Evolutionary conservation across 805 yeast genomes (phyloP), one percentile per base, ranked within the genome.

Genomic region (Debaryomyces hansenii): DNA sequence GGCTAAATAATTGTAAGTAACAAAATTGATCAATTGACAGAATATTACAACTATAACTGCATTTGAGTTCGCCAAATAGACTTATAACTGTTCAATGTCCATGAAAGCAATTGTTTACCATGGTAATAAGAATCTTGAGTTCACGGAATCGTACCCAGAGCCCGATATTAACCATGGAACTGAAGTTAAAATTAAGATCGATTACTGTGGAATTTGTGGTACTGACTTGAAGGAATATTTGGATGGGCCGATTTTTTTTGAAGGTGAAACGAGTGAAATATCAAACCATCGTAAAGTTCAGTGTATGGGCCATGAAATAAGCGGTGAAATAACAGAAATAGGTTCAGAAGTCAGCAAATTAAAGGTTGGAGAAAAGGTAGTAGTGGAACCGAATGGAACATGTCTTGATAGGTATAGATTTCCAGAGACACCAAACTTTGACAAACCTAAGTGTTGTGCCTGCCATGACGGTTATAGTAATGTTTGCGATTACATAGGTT

Each of bases 331-430:
- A 34, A 71, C 79, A 10, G 75, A 69, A 36, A 70, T 85, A 28
- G 96, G 94, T 39, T 50, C 71, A 9, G 69, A 75, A 31, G 82
- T 86, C 50, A 60, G 63, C 4, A 72, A 48, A 39, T 77, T 66
- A 66, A 75, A 70, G 55, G 62, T 83, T 18, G 96, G 96, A 46
- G 87, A 89, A 56, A 76, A 77, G 38, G 88, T 84, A 28, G 83
- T 78, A 16, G 77, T 83, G 20, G 87, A 83, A 54, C 83, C 86
- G 5, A 74, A 83, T 1, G 80, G 81, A 29, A 80, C 80, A 34
- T 84, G 87, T 61, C 59, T 58, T 27, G 84, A 80, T 56, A 63
- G 71, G 34, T 51, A 58, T 37, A 60, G 79, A 37, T 75, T 70
- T 63, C 67, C 67, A 11, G 57, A 66, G 8, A 45, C 71, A 0